Evolutionary conservation across 495 filamentous ascomycete species (phyloP).

Genomic region (Paragyromitra xinjiangensis): DNA sequence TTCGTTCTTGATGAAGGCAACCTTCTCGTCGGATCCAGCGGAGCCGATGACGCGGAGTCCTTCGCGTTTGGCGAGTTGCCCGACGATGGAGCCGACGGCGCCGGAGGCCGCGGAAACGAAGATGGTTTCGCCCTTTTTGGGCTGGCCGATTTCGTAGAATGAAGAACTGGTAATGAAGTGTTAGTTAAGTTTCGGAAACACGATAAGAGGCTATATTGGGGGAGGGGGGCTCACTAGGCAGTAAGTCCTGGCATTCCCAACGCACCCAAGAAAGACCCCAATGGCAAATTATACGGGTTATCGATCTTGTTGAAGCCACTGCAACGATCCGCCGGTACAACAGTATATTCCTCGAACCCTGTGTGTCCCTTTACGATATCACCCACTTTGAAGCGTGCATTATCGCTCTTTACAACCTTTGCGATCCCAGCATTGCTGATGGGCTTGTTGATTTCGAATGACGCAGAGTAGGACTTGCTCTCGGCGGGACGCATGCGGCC

Average conservation of each 20-base stretch:
- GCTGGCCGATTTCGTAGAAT: conserved; percentile 82
- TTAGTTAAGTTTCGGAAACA: background rate
- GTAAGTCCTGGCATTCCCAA: conserved; percentile 91
- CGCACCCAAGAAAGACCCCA: conserved; percentile 72
- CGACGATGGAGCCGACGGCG: conserved; percentile 84
- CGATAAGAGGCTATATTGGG: too few relatives aligned
- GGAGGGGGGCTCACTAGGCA: conserved; percentile 65
- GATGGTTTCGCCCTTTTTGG: conserved; percentile 88
- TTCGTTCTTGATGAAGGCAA: conserved; percentile 64
- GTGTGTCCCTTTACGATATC: conserved; percentile 71
- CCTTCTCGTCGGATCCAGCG: conserved; percentile 64
- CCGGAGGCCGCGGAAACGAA: conserved; percentile 84
- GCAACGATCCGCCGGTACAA: conserved; percentile 56
- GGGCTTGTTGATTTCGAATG: conserved; percentile 67
- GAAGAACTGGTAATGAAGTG: conserved; percentile 61
- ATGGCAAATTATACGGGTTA: conserved; percentile 71
- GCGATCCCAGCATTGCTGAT: conserved; percentile 68
- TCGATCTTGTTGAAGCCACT: conserved; percentile 62
- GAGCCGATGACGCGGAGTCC: conserved; percentile 83
- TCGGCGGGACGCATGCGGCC: conserved; percentile 67
- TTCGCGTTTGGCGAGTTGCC: conserved; percentile 86
- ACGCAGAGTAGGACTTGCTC: conserved; percentile 70
- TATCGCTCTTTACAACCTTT: conserved; percentile 73
- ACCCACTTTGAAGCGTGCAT: conserved; percentile 68
- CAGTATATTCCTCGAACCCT: conserved; percentile 71